Base-by-base conservation (phyloP, 352 stramenopile species). In the Pythium apleroticum region DNA sequence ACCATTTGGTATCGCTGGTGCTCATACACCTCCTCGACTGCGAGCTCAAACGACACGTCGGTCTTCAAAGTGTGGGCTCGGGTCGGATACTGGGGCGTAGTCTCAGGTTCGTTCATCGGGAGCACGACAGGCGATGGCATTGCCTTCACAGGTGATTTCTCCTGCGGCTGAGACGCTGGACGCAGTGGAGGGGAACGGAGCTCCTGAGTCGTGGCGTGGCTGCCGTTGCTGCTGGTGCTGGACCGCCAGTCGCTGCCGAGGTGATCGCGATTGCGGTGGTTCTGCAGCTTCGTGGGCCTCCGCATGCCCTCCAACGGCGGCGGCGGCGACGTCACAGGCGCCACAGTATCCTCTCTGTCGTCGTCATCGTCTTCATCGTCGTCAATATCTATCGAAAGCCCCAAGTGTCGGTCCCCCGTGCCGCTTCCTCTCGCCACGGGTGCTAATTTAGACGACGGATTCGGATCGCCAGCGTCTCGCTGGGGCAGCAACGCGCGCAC, bases 1-100 rank as follows among this genome's bases (percentile, higher is more conserved):
- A 92, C 68, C 43, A 78, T 69, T 52, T 92, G 84, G 54, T 89
- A 89, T 15, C 84, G 76, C 61, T 92, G 81, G 57, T 90, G 71
- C 62, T 92, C 84, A 57, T 74, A 89, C 35, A 92, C 77, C 70
- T 88, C 74, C 54, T 90, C 81, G 0, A 74, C 60, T 0, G 28
- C 63, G 28, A 65, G 49, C 11, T 65, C 52, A 45, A 63, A 49
- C n/a, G 41, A 39, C 11, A 17, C 41, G 6, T 27, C 4, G n/a
- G 37, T 11, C 33, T 2, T 39, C 8, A 39, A 11, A 10, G 33
- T 39, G 8, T 11, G 1, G 12, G 11, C 4, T 2, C 33, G 33
- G 15, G 41, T 17, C 19, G 27, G 17, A 12, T 11, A 2, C 41
- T 49, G n/a, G 6, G 39, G 17, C 4, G n/a, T 9, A 9, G 4